Percentiles rank a stretch among this genome's conserved stretches.
phyloP scores from a whole-genome alignment of 306 rosid genomes.

The Cicer judaicum region DNA sequence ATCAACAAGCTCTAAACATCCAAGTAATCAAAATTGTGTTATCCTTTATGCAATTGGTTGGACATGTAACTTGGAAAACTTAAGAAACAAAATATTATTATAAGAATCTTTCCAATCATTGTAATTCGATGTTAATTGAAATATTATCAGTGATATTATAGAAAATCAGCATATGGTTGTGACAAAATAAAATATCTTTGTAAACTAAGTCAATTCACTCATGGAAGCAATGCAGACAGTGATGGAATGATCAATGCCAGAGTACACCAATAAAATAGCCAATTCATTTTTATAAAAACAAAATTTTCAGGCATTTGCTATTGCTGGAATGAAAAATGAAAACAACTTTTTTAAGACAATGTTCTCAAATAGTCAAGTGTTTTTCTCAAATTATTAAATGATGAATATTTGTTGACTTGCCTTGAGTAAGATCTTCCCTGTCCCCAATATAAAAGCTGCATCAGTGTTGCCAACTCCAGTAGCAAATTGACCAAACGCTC shows the following conservation, averaged over 20 bases:
- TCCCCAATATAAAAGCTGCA: constrained; percentile 82
- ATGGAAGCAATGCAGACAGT: not conserved
- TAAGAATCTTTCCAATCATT: not conserved
- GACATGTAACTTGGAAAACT: not conserved
- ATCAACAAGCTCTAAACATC: not conserved
- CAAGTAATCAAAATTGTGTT: no score
- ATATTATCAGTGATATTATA: not conserved
- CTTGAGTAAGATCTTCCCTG: constrained; percentile 83
- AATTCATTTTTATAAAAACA: no score
- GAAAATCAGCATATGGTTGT: not conserved
- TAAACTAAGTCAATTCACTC: not conserved
- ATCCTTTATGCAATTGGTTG: not conserved
- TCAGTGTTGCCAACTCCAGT: constrained; percentile 86
- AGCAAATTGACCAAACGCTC: constrained; percentile 95
- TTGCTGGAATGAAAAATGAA: not conserved
- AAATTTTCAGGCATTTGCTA: no score
- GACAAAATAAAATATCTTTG: not conserved
- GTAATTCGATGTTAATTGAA: not conserved
- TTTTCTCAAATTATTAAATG: not conserved
- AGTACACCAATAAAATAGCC: no score
- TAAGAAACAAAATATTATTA: not conserved
- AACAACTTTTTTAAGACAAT: not conserved
- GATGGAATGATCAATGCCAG: no score
- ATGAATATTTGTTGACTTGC: constrained; percentile 40
- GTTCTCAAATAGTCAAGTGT: not conserved